Evolutionary conservation across 306 rosid species (phyloP).

Genomic region (Erythrophleum fordii): DNA sequence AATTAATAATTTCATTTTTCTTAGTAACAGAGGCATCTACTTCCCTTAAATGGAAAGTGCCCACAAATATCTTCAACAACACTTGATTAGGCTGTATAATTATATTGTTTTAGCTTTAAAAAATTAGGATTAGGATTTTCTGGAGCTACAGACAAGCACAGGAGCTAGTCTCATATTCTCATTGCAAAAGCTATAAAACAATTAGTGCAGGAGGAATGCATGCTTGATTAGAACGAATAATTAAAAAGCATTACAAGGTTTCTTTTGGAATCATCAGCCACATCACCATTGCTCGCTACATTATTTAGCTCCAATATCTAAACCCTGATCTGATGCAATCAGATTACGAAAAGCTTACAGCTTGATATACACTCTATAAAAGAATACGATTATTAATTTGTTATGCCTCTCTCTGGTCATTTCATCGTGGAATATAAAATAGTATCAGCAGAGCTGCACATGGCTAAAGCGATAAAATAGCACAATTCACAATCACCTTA

Average conservation of each 20-base stretch:
- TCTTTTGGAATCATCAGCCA: constrained; percentile 46
- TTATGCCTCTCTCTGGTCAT: constrained; percentile 34
- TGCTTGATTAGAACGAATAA: constrained; percentile 43
- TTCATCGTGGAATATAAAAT: constrained; percentile 26
- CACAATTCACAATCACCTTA: constrained; percentile 46
- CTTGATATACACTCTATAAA: constrained; percentile 2
- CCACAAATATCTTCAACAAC: constrained; percentile 21
- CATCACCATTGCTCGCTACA: constrained; percentile 12
- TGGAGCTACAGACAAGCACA: neutral
- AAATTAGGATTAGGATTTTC: constrained; percentile 39
- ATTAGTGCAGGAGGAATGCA: constrained; percentile 32
- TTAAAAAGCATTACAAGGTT: constrained; percentile 42
- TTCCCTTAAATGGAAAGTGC: constrained; percentile 69
- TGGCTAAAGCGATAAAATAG: constrained; percentile 45
- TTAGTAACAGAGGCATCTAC: neutral
- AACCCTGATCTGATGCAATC: constrained; percentile 24
- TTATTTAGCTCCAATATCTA: neutral
- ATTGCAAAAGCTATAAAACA: constrained; percentile 29
- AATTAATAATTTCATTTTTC: neutral
- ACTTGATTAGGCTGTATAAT: constrained; percentile 4
- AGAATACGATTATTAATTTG: constrained; percentile 20
- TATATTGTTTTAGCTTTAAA: neutral
- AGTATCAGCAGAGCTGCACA: constrained; percentile 28
- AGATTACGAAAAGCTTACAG: constrained; percentile 15
- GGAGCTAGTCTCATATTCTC: constrained; percentile 11